phyloP scores from a whole-genome alignment of 2,329 filamentous ascomycete species.

The Pyricularia sp. region DNA sequence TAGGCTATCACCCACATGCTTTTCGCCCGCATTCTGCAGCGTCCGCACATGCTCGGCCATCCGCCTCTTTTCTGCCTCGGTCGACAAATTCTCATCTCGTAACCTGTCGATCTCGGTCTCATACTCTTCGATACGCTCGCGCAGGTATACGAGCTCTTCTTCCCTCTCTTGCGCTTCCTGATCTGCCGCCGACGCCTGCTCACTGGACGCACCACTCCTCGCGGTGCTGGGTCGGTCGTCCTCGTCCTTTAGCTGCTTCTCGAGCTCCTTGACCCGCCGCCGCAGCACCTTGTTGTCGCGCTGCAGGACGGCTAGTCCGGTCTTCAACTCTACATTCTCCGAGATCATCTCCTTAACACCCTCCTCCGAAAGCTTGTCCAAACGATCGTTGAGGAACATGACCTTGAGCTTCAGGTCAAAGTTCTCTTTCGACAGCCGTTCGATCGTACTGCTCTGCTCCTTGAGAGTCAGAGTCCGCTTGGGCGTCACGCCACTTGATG shows the following conservation, averaged over 20 bases:
- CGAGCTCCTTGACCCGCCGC: conserved; percentile 74
- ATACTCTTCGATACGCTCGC: conserved; percentile 79
- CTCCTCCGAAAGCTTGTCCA: conserved; percentile 91
- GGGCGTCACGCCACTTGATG: conserved; percentile 33
- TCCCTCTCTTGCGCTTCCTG: conserved; percentile 61
- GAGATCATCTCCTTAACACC: conserved; percentile 97
- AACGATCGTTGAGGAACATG: conserved; percentile 87
- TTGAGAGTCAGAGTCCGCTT: conserved; percentile 69
- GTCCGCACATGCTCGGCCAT: conserved; percentile 69
- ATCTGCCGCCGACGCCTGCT: conserved; percentile 45
- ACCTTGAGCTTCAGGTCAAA: conserved; percentile 97
- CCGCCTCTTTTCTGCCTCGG: conserved; percentile 78
- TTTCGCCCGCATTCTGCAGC: conserved; percentile 49
- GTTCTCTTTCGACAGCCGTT: conserved; percentile 93
- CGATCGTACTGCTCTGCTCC: conserved; percentile 95
- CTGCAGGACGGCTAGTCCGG: conserved; percentile 77
- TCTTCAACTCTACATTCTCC: conserved; percentile 93
- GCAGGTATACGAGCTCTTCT: conserved; percentile 75
- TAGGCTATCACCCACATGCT: conserved; percentile 28
- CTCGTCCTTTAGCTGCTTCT: conserved; percentile 65
- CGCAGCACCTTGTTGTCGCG: conserved; percentile 83
- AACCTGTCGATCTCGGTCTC: conserved; percentile 77
- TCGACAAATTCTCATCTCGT: conserved; percentile 64
- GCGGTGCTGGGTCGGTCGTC: conserved; percentile 56
- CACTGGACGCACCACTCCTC: conserved; percentile 45